A percentile compares a stretch with the other conserved stretches of the same genome.
These are phyloP conservation scores for Fusarium sp. DNA, from an alignment of 2,329 filamentous ascomycete genomes.

Conservation along the genomic window DNA sequence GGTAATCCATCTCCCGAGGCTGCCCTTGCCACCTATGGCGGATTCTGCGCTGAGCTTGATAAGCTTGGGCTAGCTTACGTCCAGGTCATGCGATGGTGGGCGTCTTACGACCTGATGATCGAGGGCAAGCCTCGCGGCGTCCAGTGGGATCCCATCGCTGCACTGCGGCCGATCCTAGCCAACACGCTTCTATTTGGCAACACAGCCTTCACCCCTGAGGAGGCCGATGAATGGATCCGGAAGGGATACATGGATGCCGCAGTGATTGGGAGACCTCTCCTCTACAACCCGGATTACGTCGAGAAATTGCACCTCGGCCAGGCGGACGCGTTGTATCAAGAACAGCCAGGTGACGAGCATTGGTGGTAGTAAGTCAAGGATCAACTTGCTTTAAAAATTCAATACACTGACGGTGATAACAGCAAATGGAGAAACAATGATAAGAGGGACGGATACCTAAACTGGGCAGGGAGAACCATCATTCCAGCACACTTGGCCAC, in stretches of 20 bases:
- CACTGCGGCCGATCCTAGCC: neutral
- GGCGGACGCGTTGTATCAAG: neutral
- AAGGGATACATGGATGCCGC: neutral
- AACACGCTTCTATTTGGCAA: neutral
- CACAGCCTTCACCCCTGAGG: neutral
- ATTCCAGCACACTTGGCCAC: neutral
- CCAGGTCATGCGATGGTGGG: constrained; percentile 15
- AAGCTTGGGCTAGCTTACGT: neutral
- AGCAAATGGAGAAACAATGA: neutral
- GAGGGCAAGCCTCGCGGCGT: constrained; percentile 8
- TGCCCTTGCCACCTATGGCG: neutral
- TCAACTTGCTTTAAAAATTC: neutral
- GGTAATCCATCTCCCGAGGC: neutral
- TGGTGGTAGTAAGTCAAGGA: neutral
- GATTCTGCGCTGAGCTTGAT: neutral
- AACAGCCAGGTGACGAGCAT: neutral
- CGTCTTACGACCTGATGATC: constrained; percentile 16
- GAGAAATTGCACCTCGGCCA: neutral
- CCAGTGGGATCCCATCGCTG: constrained; percentile 13
- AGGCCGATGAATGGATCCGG: neutral
- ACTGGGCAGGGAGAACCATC: neutral
- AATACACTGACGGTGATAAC: neutral
- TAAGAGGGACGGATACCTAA: neutral
- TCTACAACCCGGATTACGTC: neutral
- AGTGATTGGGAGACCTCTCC: neutral